phyloP scores from a whole-genome alignment of 2,329 filamentous ascomycete species.

The Pseudogymnoascus sp. region DNA sequence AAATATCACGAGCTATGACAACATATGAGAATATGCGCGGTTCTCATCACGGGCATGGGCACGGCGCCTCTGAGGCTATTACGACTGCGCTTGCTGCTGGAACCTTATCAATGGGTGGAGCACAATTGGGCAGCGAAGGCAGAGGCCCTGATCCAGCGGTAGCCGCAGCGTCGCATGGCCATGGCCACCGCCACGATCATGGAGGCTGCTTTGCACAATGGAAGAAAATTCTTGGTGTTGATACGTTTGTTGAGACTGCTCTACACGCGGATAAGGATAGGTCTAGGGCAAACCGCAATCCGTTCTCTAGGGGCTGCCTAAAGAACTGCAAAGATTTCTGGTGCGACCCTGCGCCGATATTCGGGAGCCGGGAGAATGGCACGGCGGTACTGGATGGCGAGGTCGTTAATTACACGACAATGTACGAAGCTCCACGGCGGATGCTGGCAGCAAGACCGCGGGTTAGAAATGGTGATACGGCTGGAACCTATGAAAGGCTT shows the following conservation, averaged over 20 bases:
- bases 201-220: conserved; percentile 68
- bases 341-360: conserved; percentile 79
- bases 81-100: conserved; percentile 70
- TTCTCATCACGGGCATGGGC: conserved; percentile 50
- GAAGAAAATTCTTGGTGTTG: conserved; percentile 78
- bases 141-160: conserved; percentile 53
- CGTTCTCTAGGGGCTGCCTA: conserved; percentile 75
- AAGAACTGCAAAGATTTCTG: conserved; percentile 95
- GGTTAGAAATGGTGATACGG: conserved; percentile 20
- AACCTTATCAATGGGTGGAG: conserved; percentile 54
- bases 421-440: conserved; percentile 77
- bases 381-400: conserved; percentile 69
- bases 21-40: conserved; percentile 96
- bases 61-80: conserved; percentile 48
- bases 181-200: conserved; percentile 42
- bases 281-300: conserved; percentile 54
- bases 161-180: conserved; percentile 35
- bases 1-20: conserved; percentile 86
- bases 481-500: conserved; percentile 13
- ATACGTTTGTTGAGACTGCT: conserved; percentile 89
- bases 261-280: conserved; percentile 49
- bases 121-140: conserved; percentile 59
- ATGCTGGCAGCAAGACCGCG: conserved; percentile 37
- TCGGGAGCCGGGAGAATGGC: conserved; percentile 66
- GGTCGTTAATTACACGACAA: conserved; percentile 73